Conservation (phyloP, 345 rosid genomes). For the Hypericum androsaemum region DNA sequence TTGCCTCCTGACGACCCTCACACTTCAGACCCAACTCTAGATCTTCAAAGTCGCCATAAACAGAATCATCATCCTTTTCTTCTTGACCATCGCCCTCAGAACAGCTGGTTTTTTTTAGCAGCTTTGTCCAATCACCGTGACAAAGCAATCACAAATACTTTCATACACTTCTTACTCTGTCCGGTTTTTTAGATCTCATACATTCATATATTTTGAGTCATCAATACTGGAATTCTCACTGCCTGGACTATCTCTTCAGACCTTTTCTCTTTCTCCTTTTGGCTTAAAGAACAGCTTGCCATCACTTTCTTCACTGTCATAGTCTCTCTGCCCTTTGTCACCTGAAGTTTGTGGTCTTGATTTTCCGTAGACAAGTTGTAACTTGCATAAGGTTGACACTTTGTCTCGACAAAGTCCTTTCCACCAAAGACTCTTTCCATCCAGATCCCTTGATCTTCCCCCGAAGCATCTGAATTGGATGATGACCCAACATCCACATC, state of each 20-base stretch:
- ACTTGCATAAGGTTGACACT: conserved; percentile 58
- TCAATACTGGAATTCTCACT: conserved; percentile 34
- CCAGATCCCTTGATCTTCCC: conserved; percentile 41
- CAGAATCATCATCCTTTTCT: conserved; percentile 29
- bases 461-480: conserved; percentile 39
- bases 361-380: conserved; percentile 73
- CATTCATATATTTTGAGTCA: conserved; percentile 56
- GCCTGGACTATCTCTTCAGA: conserved; percentile 31
- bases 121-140: conserved; percentile 91
- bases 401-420: conserved; percentile 43
- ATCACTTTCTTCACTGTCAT: conserved; percentile 51
- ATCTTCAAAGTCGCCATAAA: conserved; percentile 87
- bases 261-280: conserved; percentile 67
- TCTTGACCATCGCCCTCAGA: conserved; percentile 22
- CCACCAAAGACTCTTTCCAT: conserved; percentile 69
- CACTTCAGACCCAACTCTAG: conserved; percentile 67
- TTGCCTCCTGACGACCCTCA: conserved; percentile 24
- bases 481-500: conserved; percentile 23
- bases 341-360: conserved; percentile 27
- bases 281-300: conserved; percentile 78
- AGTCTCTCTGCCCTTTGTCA: conserved; percentile 30
- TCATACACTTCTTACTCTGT: conserved; percentile 53
- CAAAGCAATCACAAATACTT: conserved; percentile 75
- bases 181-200: conserved; percentile 47
- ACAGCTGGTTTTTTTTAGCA: conserved; percentile 46